Conservation (phyloP, 139 green algal species). For the Limnomonas spitsbergensis region DNA sequence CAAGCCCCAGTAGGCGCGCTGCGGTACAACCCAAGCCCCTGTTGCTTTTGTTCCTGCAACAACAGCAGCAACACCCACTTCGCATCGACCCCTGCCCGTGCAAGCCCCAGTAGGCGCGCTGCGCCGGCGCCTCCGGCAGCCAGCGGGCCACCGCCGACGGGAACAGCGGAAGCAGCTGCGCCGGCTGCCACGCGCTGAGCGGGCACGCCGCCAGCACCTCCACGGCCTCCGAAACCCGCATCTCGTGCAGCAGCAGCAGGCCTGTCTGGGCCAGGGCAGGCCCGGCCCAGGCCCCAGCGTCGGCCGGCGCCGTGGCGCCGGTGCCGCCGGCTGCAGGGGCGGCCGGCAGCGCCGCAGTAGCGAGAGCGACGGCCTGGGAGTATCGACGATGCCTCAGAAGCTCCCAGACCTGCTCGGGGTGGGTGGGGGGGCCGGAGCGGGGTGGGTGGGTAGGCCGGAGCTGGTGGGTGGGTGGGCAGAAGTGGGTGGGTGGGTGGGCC, state of each 20-base stretch:
- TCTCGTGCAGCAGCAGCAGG: conserved; percentile 55
- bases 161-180: conserved; percentile 65
- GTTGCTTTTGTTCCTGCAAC: too few species aligned
- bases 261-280: conserved; percentile 58
- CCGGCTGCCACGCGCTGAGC: conserved; percentile 51
- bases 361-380: conserved; percentile 42
- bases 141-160: conserved; percentile 39
- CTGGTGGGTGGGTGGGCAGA: too few species aligned
- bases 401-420: conserved; percentile 48
- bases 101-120: conserved; percentile 54
- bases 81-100: conserved; percentile 17
- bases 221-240: conserved; percentile 46
- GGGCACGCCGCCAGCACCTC: conserved; percentile 37
- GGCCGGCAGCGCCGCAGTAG: not conserved
- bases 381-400: conserved; percentile 51
- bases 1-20: conserved; percentile 52
- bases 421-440: too few species aligned
- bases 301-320: not conserved
- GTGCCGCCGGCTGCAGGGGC: not conserved
- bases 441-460: too few species aligned
- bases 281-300: conserved; percentile 40
- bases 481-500: too few species aligned
- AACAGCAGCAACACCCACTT: too few species aligned
- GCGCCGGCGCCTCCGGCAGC: conserved; percentile 4
- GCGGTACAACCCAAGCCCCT: too few species aligned